Evolutionary conservation across 306 rosid species (phyloP).

Genomic region (Lathyrus tuberosus): DNA sequence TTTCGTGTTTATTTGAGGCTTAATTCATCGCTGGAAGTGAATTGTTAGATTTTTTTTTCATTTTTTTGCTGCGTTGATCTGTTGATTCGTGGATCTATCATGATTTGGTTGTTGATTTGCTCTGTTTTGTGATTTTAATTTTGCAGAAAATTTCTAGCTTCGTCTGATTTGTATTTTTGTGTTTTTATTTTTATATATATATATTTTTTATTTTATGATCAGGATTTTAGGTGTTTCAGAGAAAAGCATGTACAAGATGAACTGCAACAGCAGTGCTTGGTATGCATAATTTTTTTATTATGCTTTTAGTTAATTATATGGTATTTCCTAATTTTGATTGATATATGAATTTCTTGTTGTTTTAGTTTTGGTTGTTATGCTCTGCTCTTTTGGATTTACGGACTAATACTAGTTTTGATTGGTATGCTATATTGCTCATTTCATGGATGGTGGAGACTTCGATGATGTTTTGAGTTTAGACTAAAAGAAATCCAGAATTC

Average conservation of each 20-base stretch:
- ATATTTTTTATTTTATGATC: slow-evolving; percentile 36
- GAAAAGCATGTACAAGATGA: slow-evolving; percentile 43
- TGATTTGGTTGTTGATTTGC: slow-evolving; percentile 11
- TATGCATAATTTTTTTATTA: slow-evolving; percentile 29
- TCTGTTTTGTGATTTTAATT: not conserved
- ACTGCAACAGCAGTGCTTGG: slow-evolving; percentile 38
- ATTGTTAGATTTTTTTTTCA: not conserved
- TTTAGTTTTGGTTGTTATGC: slow-evolving; percentile 5
- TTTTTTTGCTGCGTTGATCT: not conserved
- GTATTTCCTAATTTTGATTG: not conserved
- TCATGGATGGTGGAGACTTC: not conserved
- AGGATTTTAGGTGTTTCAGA: slow-evolving; percentile 47
- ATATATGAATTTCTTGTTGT: slow-evolving; percentile 1
- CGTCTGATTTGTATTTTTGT: slow-evolving; percentile 17
- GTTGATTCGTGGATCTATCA: not conserved
- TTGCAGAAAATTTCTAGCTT: not conserved
- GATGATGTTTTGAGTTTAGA: not conserved
- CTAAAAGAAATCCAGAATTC: no score
- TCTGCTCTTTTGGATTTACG: not conserved
- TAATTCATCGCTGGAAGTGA: not conserved
- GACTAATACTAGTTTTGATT: not conserved
- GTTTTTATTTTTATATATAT: slow-evolving; percentile 15
- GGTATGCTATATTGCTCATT: not conserved
- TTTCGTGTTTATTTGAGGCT: not conserved
- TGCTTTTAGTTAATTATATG: not conserved